These are phyloP conservation scores for Piromyces sp. DNA, from an alignment of 192 early-diverging fungal species.

Conservation along the genomic window DNA sequence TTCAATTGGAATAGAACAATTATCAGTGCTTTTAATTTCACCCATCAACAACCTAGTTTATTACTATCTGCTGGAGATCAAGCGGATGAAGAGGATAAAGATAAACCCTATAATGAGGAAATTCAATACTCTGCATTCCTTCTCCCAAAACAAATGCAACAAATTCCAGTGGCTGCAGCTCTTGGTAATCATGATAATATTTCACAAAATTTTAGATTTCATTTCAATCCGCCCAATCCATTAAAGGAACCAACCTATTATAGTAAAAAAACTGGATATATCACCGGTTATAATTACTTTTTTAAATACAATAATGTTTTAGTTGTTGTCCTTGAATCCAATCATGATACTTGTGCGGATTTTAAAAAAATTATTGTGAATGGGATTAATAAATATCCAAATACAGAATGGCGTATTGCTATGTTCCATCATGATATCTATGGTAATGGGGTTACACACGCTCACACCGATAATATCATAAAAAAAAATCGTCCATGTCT, in stretches of 20 bases:
- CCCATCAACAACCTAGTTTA: neutral
- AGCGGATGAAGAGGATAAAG: neutral
- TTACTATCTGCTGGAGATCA: neutral
- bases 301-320: neutral
- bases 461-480: neutral
- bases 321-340: neutral
- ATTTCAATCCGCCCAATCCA: neutral
- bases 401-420: neutral
- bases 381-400: neutral
- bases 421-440: neutral
- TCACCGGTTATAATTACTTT: neutral
- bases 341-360: neutral
- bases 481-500: neutral
- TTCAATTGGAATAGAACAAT: neutral
- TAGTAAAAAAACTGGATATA: neutral
- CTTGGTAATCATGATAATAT: neutral
- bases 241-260: neutral
- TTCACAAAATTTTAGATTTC: neutral
- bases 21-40: neutral
- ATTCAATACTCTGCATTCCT: neutral
- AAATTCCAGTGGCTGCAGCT: neutral
- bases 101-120: neutral
- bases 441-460: neutral
- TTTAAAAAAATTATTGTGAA: neutral
- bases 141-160: neutral